phyloP scores from a whole-genome alignment of 1,139 yeast genomes.

The Suhomyces maxii region DNA sequence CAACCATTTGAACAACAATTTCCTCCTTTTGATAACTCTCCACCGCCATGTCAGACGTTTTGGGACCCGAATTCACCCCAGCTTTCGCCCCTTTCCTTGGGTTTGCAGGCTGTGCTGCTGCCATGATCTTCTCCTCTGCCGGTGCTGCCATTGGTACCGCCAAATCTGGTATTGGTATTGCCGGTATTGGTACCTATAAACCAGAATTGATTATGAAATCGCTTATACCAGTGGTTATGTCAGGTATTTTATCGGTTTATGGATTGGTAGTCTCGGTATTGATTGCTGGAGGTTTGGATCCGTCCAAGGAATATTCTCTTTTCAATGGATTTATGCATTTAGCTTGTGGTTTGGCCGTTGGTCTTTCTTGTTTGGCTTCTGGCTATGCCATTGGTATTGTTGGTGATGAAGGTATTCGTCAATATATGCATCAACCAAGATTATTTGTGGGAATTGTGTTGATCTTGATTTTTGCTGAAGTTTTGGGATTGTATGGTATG shows the following conservation, averaged over 20 bases:
- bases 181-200: slow-evolving; percentile 84
- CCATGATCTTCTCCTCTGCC: slow-evolving; percentile 84
- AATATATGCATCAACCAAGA: slow-evolving; percentile 94
- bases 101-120: slow-evolving; percentile 91
- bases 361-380: slow-evolving; percentile 94
- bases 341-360: slow-evolving; percentile 94
- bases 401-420: slow-evolving; percentile 98
- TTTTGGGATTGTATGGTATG: slow-evolving; percentile 93
- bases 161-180: slow-evolving; percentile 95
- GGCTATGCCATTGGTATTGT: slow-evolving; percentile 99
- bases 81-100: slow-evolving; percentile 94
- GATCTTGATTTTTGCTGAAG: slow-evolving; percentile 97
- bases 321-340: slow-evolving; percentile 97
- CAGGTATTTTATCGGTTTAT: slow-evolving; percentile 95
- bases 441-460: slow-evolving; percentile 91
- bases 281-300: slow-evolving; percentile 89
- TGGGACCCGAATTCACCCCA: slow-evolving; percentile 66
- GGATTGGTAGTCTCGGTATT: slow-evolving; percentile 95
- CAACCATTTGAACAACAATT: not conserved
- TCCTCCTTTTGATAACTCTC: not conserved
- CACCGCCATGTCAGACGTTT: slow-evolving; percentile 29
- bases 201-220: slow-evolving; percentile 84
- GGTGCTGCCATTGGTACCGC: slow-evolving; percentile 99
- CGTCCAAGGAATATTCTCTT: slow-evolving; percentile 72
- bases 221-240: slow-evolving; percentile 93